These are phyloP conservation scores for Lactifluus piperatus DNA, from an alignment of 768 basidiomycete species.

Conservation along the genomic window DNA sequence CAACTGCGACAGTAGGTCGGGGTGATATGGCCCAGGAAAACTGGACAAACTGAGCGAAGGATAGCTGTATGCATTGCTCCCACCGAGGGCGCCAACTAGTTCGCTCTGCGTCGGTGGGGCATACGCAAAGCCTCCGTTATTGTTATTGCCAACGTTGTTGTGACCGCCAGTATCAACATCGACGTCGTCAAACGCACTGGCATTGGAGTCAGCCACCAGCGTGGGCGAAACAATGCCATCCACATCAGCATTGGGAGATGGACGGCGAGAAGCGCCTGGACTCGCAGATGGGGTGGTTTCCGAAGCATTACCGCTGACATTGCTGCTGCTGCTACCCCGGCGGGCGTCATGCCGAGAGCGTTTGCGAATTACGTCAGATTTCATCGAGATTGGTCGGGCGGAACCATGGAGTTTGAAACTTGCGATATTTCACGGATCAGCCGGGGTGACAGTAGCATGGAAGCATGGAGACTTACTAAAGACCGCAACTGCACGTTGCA, in stretches of 20 bases:
- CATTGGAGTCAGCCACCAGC: slow-evolving; percentile 55
- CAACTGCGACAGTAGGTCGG: slow-evolving; percentile 55
- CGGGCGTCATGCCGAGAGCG: slow-evolving; percentile 76
- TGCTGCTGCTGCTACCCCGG: slow-evolving; percentile 31
- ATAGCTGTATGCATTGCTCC: slow-evolving; percentile 25
- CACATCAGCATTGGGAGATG: slow-evolving; percentile 49
- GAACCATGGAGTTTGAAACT: slow-evolving; percentile 81
- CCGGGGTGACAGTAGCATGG: background rate
- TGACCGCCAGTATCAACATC: slow-evolving; percentile 37
- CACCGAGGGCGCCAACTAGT: slow-evolving; percentile 39
- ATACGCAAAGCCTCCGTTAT: slow-evolving; percentile 28
- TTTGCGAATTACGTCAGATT: slow-evolving; percentile 84
- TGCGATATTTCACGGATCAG: slow-evolving; percentile 6
- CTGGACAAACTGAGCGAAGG: slow-evolving; percentile 31
- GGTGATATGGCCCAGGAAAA: slow-evolving; percentile 69
- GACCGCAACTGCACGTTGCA: slow-evolving; percentile 48
- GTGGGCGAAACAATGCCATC: slow-evolving; percentile 44
- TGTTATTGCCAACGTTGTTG: slow-evolving; percentile 28
- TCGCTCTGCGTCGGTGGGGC: slow-evolving; percentile 38
- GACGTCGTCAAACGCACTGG: slow-evolving; percentile 3
- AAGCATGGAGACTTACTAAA: slow-evolving; percentile 44
- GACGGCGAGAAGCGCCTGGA: slow-evolving; percentile 63
- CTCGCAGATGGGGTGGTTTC: slow-evolving; percentile 72
- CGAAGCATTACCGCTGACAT: slow-evolving; percentile 32
- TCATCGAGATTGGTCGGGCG: slow-evolving; percentile 83